Percentiles rank a stretch among this genome's conserved stretches.
phyloP scores from a whole-genome alignment of 2,329 filamentous ascomycete species.

The Aspergillus ibericus region DNA sequence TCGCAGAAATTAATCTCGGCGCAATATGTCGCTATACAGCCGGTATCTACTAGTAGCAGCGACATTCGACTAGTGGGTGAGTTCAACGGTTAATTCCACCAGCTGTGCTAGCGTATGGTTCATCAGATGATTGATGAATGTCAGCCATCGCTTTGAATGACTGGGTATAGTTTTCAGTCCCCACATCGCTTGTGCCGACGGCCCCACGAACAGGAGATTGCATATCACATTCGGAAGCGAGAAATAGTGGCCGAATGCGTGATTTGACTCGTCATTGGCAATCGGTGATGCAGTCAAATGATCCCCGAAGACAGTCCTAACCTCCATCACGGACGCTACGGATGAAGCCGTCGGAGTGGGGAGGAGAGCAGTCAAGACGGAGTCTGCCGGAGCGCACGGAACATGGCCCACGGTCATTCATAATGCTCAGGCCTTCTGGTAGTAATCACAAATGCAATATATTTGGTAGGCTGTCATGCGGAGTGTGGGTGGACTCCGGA shows the following conservation, averaged over 20 bases:
- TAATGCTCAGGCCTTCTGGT: not conserved
- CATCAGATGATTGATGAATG: not conserved
- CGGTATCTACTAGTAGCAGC: too few species aligned
- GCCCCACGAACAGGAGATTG: not conserved
- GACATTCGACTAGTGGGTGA: too few species aligned
- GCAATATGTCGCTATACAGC: too few species aligned
- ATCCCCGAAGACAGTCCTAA: not conserved
- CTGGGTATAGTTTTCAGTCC: not conserved
- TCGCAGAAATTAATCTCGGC: too few species aligned
- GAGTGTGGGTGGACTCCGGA: not conserved
- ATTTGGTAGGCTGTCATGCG: not conserved
- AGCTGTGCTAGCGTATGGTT: too few species aligned
- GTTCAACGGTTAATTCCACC: too few species aligned
- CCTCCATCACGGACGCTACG: not conserved
- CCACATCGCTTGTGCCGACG: not conserved
- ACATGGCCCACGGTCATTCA: not conserved
- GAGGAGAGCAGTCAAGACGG: not conserved
- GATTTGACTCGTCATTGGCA: not conserved
- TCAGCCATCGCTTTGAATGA: not conserved
- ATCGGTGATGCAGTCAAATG: not conserved
- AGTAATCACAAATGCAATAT: not conserved
- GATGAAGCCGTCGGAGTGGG: not conserved
- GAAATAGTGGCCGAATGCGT: not conserved
- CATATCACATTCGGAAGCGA: not conserved
- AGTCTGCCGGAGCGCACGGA: not conserved